Conservation (phyloP, 371 early-diverging fungal species). For the Mortierella polycephala region DNA sequence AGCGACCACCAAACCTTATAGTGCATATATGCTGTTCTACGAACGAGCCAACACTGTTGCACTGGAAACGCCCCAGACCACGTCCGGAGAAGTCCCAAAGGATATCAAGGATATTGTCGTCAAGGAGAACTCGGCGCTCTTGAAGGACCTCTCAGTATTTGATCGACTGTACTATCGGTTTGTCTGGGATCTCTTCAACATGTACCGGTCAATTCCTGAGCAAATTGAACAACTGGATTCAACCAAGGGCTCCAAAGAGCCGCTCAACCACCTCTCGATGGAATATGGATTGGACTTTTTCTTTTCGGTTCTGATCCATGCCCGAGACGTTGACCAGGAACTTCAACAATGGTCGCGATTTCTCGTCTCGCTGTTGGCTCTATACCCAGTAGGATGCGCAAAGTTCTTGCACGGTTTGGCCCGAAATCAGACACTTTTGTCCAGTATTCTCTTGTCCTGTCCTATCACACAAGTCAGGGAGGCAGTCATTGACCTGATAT, state of each 20-base stretch:
- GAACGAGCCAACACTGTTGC: conserved; percentile 36
- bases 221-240: neutral
- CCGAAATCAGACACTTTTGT: conserved; percentile 14
- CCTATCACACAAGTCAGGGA: conserved; percentile 45
- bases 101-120: conserved; percentile 51
- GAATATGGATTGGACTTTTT: conserved; percentile 52
- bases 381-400: conserved; percentile 33
- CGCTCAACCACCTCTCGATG: conserved; percentile 32
- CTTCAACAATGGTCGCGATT: conserved; percentile 40
- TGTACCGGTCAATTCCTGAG: conserved; percentile 9
- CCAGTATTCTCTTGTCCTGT: conserved; percentile 26
- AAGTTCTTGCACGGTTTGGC: conserved; percentile 24
- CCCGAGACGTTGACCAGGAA: conserved; percentile 49
- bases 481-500: conserved; percentile 41
- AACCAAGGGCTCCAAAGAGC: neutral
- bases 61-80: neutral
- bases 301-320: conserved; percentile 51
- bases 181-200: conserved; percentile 51
- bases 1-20: conserved; percentile 57
- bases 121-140: conserved; percentile 41
- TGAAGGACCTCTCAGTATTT: conserved; percentile 50
- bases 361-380: conserved; percentile 19
- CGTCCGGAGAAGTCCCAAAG: conserved; percentile 22
- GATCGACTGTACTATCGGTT: conserved; percentile 49
- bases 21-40: conserved; percentile 65